These are phyloP conservation scores for Chytridium lagenaria DNA, from an alignment of 371 early-diverging fungal species.

Conservation along the genomic window DNA sequence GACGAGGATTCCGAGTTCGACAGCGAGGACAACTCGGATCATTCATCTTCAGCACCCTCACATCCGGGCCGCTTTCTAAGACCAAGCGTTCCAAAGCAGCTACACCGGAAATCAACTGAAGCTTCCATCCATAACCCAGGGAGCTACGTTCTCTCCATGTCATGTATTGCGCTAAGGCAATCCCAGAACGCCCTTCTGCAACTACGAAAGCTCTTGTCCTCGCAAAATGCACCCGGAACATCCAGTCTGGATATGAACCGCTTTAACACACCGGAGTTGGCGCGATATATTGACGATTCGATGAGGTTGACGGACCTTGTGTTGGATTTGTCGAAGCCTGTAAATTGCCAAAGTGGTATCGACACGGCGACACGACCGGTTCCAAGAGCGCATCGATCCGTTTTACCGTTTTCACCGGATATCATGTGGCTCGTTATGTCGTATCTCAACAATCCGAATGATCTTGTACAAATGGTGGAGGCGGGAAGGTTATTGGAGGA, in stretches of 20 bases:
- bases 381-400: not conserved
- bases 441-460: not conserved
- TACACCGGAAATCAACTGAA: not conserved
- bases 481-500: not conserved
- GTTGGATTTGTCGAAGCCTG: not conserved
- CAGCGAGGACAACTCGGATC: too few species aligned
- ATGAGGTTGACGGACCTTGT: not conserved
- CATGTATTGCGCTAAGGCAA: not conserved
- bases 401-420: not conserved
- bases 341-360: too few species aligned
- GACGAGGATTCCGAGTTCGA: too few species aligned
- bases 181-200: not conserved
- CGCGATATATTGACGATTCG: not conserved
- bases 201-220: not conserved
- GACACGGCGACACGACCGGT: not conserved
- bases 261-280: not conserved
- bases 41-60: too few species aligned
- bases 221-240: too few species aligned
- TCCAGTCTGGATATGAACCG: too few species aligned
- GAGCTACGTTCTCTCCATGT: not conserved
- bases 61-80: too few species aligned
- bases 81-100: too few species aligned
- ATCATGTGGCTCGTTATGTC: not conserved
- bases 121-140: not conserved
- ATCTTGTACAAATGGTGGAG: not conserved